Percentiles rank a stretch among this genome's conserved stretches.
Evolutionary conservation across 192 early-diverging fungal species (phyloP).

Genomic region (Backusella parvicylindrica): DNA sequence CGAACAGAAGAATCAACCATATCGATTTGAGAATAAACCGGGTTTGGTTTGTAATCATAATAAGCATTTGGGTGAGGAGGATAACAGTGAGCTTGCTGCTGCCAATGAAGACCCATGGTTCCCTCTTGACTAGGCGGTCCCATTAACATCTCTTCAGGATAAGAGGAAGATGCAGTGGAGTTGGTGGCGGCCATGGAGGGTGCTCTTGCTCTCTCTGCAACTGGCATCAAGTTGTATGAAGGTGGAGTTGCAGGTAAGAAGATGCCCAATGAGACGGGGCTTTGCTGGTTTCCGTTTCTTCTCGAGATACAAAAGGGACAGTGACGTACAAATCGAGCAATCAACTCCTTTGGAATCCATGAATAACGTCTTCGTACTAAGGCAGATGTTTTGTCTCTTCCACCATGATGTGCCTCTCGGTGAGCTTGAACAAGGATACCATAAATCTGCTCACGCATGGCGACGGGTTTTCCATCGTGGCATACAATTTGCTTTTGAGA

Average conservation of each 20-base stretch:
- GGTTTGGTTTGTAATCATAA: constrained; percentile 1
- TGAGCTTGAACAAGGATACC: constrained; percentile 46
- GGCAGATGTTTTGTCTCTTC: constrained; percentile 49
- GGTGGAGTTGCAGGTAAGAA: not conserved
- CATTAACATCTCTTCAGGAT: not conserved
- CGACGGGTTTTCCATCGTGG: constrained; percentile 44
- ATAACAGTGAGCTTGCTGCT: not conserved
- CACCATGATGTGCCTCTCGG: constrained; percentile 45
- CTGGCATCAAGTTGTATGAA: not conserved
- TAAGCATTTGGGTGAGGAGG: not conserved
- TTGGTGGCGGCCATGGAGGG: not conserved
- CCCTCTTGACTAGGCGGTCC: not conserved
- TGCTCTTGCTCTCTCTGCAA: not conserved
- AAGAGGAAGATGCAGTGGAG: not conserved
- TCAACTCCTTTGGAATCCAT: constrained; percentile 28
- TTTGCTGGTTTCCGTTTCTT: constrained; percentile 11
- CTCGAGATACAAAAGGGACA: constrained; percentile 30
- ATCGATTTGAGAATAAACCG: not conserved
- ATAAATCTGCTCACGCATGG: constrained; percentile 44
- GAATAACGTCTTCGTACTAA: constrained; percentile 34
- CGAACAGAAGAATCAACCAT: constrained; percentile 5
- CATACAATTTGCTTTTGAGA: constrained; percentile 38
- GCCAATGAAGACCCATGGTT: not conserved
- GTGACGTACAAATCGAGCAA: constrained; percentile 27
- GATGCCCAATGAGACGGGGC: not conserved